These are phyloP conservation scores for Schizothecium vesticola DNA, from an alignment of 495 filamentous ascomycete species.

Conservation along the genomic window DNA sequence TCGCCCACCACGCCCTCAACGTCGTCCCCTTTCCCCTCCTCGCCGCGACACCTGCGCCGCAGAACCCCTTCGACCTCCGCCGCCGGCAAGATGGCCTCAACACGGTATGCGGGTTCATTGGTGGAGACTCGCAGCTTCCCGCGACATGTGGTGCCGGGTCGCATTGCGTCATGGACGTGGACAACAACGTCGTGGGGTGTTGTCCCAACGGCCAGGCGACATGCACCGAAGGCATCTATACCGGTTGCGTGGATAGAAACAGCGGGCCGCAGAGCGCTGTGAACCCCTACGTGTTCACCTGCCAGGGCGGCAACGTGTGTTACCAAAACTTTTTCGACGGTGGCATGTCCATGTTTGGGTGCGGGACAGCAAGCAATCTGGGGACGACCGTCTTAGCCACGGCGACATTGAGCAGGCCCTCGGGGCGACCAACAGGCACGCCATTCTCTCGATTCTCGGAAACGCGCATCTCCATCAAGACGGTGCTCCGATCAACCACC, in stretches of 20 bases:
- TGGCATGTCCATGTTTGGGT: constrained; percentile 46
- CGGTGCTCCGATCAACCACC: not conserved
- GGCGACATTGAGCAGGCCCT: constrained; percentile 24
- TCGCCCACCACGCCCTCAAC: constrained; percentile 36
- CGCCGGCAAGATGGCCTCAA: constrained; percentile 33
- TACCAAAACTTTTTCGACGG: constrained; percentile 44
- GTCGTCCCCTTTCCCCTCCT: constrained; percentile 40
- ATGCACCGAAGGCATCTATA: constrained; percentile 45
- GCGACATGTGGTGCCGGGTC: constrained; percentile 46
- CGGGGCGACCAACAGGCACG: constrained; percentile 25
- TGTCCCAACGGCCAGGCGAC: constrained; percentile 40
- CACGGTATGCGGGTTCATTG: constrained; percentile 46
- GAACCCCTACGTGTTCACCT: constrained; percentile 47
- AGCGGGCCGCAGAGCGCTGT: constrained; percentile 42
- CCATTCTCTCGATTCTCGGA: constrained; percentile 30
- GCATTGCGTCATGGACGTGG: constrained; percentile 44
- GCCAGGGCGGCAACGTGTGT: constrained; percentile 39
- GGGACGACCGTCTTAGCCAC: constrained; percentile 39
- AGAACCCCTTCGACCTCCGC: constrained; percentile 29
- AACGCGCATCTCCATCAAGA: constrained; percentile 23
- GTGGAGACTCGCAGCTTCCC: constrained; percentile 37
- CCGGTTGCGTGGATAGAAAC: constrained; percentile 43
- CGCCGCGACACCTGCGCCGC: constrained; percentile 35
- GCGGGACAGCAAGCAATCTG: constrained; percentile 39
- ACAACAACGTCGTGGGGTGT: constrained; percentile 42